Conservation (phyloP, 148 eudicot genomes). For the Vaccinium darrowii region DNA sequence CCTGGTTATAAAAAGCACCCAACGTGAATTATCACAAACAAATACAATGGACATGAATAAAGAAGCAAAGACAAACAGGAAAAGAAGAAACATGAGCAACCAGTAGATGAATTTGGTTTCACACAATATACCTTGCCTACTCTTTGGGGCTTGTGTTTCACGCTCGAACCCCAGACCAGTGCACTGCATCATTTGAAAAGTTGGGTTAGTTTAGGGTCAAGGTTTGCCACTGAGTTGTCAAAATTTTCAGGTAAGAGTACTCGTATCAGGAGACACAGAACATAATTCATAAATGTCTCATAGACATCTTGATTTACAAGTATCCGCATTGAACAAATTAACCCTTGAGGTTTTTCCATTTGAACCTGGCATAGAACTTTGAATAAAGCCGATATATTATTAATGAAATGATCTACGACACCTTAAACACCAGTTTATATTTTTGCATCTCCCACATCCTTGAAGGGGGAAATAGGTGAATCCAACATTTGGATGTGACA, state of each 20-base stretch:
- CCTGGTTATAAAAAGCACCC: slow-evolving; percentile 37
- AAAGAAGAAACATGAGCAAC: neutral
- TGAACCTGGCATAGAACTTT: neutral
- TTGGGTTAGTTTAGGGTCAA: neutral
- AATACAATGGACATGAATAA: neutral
- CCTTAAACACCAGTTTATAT: neutral
- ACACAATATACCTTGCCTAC: slow-evolving; percentile 71
- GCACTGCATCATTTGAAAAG: slow-evolving; percentile 49
- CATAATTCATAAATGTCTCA: neutral
- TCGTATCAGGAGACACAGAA: neutral
- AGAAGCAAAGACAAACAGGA: neutral
- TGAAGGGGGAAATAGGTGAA: neutral
- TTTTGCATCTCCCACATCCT: neutral
- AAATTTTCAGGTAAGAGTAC: neutral
- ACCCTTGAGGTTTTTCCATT: neutral
- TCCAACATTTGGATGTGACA: neutral
- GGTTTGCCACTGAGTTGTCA: neutral
- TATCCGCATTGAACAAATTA: neutral
- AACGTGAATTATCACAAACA: neutral
- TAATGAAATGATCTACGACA: neutral
- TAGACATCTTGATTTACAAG: neutral
- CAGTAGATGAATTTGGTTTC: neutral
- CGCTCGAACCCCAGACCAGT: slow-evolving; percentile 96
- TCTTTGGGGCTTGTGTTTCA: slow-evolving; percentile 93
- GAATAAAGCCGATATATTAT: neutral